Evolutionary conservation across 208 protist species (phyloP).

Genomic region (Leishmania tarentolae): DNA sequence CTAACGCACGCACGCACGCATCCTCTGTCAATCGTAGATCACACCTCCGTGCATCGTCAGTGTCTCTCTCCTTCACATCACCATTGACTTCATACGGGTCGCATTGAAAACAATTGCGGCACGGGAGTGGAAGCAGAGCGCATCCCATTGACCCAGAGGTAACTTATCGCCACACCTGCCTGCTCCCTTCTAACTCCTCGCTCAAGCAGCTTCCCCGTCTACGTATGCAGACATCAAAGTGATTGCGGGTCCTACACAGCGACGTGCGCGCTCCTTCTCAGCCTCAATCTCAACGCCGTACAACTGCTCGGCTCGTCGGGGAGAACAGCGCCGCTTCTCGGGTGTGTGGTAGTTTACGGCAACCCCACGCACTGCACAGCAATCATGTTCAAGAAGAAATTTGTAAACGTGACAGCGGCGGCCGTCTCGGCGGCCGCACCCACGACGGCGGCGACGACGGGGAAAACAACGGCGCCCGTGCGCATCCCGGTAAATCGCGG

Average conservation of each 20-base stretch:
- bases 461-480: constrained; percentile 4
- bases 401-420: constrained; percentile 9
- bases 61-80: not conserved
- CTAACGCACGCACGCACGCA: not conserved
- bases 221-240: not conserved
- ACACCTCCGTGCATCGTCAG: not conserved
- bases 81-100: not conserved
- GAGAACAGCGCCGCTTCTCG: not conserved
- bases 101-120: not conserved
- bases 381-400: constrained; percentile 56
- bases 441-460: constrained; percentile 1
- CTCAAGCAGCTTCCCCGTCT: not conserved
- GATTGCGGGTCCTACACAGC: not conserved
- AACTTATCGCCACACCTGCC: not conserved
- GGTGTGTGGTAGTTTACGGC: not conserved
- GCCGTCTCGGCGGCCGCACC: constrained; percentile 2
- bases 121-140: not conserved
- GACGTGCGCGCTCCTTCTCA: not conserved
- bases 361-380: not conserved
- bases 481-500: not conserved
- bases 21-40: not conserved
- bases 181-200: not conserved
- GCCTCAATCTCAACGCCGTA: not conserved
- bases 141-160: not conserved
- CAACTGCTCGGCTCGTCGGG: not conserved